Conservation (phyloP, 768 basidiomycete species). For the Chalciporus pseudorubinellus region DNA sequence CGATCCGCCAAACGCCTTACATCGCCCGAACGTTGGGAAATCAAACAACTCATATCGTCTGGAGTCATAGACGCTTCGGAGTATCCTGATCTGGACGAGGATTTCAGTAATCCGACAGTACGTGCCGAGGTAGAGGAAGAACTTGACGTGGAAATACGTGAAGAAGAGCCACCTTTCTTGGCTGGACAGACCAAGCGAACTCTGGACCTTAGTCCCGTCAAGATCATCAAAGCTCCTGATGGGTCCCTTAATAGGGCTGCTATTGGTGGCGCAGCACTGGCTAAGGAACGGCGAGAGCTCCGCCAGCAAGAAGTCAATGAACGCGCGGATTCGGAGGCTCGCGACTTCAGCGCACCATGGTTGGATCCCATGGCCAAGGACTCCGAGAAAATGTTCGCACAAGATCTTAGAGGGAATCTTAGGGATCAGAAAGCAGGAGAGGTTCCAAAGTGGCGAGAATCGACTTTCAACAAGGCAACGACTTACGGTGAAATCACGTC, state of each 20-base stretch:
- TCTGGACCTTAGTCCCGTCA: slow-evolving; percentile 93
- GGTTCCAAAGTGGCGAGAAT: slow-evolving; percentile 87
- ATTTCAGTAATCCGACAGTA: slow-evolving; percentile 70
- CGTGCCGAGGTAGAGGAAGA: slow-evolving; percentile 93
- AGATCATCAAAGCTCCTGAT: slow-evolving; percentile 98
- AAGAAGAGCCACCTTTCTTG: slow-evolving; percentile 95
- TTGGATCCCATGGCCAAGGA: slow-evolving; percentile 96
- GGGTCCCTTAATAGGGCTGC: slow-evolving; percentile 96
- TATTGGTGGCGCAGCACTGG: slow-evolving; percentile 86
- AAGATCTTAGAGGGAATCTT: slow-evolving; percentile 81
- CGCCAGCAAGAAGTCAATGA: slow-evolving; percentile 95
- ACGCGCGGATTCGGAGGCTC: slow-evolving; percentile 87
- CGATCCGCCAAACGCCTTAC: slow-evolving; percentile 88
- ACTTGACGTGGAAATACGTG: slow-evolving; percentile 93
- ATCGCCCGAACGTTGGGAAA: slow-evolving; percentile 98
- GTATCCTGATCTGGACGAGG: slow-evolving; percentile 90
- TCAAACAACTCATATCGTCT: slow-evolving; percentile 97
- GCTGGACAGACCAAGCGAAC: slow-evolving; percentile 96
- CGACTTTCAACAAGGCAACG: slow-evolving; percentile 91
- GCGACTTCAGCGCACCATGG: slow-evolving; percentile 96
- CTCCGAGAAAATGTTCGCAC: slow-evolving; percentile 84
- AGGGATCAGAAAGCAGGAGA: slow-evolving; percentile 82
- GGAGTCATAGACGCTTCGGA: slow-evolving; percentile 91
- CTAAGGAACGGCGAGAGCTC: slow-evolving; percentile 93
- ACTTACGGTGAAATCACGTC: slow-evolving; percentile 92